Percentiles rank a stretch among this genome's conserved stretches.
phyloP scores from a whole-genome alignment of 2,329 filamentous ascomycete genomes.

The Penicillium fuscoglaucum region DNA sequence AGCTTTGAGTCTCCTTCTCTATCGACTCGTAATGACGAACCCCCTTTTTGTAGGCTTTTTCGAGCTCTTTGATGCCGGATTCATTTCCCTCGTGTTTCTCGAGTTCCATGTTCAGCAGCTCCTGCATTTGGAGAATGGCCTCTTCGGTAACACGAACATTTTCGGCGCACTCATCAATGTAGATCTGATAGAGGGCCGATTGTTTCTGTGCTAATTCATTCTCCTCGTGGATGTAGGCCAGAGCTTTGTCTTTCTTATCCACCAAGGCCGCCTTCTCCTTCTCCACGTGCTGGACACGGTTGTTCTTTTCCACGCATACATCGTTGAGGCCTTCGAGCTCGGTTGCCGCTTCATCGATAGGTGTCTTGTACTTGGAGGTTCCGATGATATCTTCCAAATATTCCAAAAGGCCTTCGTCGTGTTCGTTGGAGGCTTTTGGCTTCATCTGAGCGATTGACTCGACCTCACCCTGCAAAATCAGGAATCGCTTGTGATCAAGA shows the following conservation, averaged over 20 bases:
- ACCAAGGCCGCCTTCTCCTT: slow-evolving; percentile 92
- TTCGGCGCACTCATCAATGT: slow-evolving; percentile 82
- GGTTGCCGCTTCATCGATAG: slow-evolving; percentile 88
- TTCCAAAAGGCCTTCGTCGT: slow-evolving; percentile 92
- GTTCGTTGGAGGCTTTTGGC: slow-evolving; percentile 88
- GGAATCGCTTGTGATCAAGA: slow-evolving; percentile 94
- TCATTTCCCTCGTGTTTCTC: slow-evolving; percentile 90
- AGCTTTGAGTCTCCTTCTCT: slow-evolving; percentile 75
- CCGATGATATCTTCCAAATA: slow-evolving; percentile 99
- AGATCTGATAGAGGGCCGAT: slow-evolving; percentile 88
- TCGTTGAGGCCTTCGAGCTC: slow-evolving; percentile 94
- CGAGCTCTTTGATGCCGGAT: slow-evolving; percentile 83
- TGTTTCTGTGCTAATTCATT: slow-evolving; percentile 90
- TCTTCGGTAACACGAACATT: slow-evolving; percentile 88
- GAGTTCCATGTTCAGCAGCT: slow-evolving; percentile 79
- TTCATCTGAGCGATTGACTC: slow-evolving; percentile 99
- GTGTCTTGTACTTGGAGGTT: slow-evolving; percentile 96
- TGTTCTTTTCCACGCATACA: slow-evolving; percentile 90
- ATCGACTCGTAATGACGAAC: slow-evolving; percentile 78
- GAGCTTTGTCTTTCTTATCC: slow-evolving; percentile 93
- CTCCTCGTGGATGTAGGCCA: slow-evolving; percentile 86
- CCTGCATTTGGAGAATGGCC: slow-evolving; percentile 85
- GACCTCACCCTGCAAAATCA: slow-evolving; percentile 96
- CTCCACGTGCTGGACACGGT: slow-evolving; percentile 93
- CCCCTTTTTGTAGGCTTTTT: slow-evolving; percentile 80